These are phyloP conservation scores for Erythrobasidium hasegawianum DNA, from an alignment of 1,284 basidiomycete species.

Conservation along the genomic window DNA sequence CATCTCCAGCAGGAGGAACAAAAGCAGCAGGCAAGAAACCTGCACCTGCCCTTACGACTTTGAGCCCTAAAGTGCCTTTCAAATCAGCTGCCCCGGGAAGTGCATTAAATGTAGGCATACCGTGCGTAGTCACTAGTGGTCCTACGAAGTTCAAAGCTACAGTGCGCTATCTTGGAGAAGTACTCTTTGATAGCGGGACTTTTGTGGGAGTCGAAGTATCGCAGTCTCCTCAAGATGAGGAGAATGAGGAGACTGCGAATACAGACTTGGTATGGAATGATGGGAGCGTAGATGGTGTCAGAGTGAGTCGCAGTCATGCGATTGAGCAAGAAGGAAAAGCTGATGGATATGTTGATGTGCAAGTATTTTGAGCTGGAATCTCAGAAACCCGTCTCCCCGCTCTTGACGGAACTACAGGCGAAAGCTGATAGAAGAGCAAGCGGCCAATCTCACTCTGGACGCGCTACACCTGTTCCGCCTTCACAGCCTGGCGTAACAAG, in stretches of 20 bases:
- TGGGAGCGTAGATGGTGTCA: slow-evolving; percentile 65
- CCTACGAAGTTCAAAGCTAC: slow-evolving; percentile 77
- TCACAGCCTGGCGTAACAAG: not conserved
- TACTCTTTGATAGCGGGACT: slow-evolving; percentile 69
- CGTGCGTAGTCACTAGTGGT: slow-evolving; percentile 75
- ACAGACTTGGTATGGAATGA: slow-evolving; percentile 72
- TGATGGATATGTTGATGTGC: too few relatives aligned
- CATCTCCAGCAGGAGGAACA: too few relatives aligned
- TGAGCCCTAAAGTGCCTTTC: too few relatives aligned
- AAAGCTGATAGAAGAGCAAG: not conserved
- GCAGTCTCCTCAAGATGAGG: slow-evolving; percentile 57
- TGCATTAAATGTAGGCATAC: slow-evolving; percentile 78
- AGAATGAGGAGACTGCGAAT: slow-evolving; percentile 49
- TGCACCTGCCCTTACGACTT: too few relatives aligned
- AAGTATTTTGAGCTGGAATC: slow-evolving; percentile 20
- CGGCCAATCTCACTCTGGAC: not conserved
- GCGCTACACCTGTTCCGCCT: not conserved
- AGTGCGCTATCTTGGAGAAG: slow-evolving; percentile 80
- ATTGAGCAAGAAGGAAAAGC: too few relatives aligned
- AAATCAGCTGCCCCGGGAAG: slow-evolving; percentile 55
- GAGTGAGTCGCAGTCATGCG: too few relatives aligned
- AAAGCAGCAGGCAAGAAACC: too few relatives aligned
- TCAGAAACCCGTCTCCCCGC: slow-evolving; percentile 1
- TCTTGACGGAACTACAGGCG: not conserved
- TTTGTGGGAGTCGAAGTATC: slow-evolving; percentile 92